Conservation (phyloP, 2,329 filamentous ascomycete species). For the Metarhizium brunneum region DNA sequence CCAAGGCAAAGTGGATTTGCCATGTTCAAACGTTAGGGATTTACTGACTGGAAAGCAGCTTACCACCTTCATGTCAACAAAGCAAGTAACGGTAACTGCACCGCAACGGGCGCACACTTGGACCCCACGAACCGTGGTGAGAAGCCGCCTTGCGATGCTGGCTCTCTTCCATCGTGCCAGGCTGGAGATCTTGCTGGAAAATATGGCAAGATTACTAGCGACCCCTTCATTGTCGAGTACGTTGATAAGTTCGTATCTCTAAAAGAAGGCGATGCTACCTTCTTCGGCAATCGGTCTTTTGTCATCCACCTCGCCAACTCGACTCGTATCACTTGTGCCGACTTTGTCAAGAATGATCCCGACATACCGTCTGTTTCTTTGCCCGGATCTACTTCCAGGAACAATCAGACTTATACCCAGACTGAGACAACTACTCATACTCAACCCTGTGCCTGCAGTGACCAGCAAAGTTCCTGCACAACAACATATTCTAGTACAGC, state of each 20-base stretch:
- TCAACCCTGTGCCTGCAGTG: too few species aligned
- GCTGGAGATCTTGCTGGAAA: conserved; percentile 72
- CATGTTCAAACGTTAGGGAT: neutral
- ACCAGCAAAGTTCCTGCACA: neutral
- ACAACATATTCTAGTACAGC: neutral
- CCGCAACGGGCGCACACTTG: conserved; percentile 54
- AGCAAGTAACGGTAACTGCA: conserved; percentile 61
- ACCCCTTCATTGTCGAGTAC: conserved; percentile 41
- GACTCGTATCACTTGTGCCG: conserved; percentile 56
- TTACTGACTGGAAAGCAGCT: conserved; percentile 29
- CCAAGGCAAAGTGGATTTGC: neutral
- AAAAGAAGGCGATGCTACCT: conserved; percentile 38
- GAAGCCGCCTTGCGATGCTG: conserved; percentile 47
- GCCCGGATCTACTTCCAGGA: neutral
- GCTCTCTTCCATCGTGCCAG: conserved; percentile 55
- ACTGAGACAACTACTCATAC: too few species aligned
- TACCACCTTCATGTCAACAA: conserved; percentile 65
- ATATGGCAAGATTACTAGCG: conserved; percentile 49
- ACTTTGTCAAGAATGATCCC: conserved; percentile 31
- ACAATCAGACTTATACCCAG: too few species aligned
- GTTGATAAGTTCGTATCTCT: conserved; percentile 49
- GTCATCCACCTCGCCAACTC: conserved; percentile 56
- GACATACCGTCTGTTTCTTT: neutral
- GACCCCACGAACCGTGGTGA: conserved; percentile 62
- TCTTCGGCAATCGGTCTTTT: conserved; percentile 57